These are phyloP conservation scores for Fusarium multiceps DNA, from an alignment of 2,329 filamentous ascomycete genomes.

Conservation along the genomic window DNA sequence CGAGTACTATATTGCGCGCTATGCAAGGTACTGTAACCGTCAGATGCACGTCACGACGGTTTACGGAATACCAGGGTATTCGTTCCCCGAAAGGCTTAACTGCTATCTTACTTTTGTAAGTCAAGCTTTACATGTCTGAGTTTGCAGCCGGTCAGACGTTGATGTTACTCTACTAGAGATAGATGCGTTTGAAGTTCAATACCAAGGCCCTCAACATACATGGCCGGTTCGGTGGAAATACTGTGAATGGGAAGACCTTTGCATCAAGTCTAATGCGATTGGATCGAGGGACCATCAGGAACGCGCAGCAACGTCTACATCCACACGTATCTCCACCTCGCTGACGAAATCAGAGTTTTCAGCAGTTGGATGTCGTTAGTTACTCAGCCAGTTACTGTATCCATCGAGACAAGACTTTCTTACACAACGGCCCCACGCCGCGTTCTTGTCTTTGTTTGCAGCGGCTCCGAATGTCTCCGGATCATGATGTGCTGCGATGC, in stretches of 20 bases:
- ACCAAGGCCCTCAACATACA: not conserved
- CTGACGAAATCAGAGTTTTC: constrained; percentile 35
- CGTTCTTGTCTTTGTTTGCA: constrained; percentile 18
- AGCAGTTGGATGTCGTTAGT: not conserved
- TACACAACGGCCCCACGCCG: constrained; percentile 39
- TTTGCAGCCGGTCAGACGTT: constrained; percentile 8
- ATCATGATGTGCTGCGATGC: constrained; percentile 28
- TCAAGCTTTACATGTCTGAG: constrained; percentile 4
- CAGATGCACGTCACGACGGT: constrained; percentile 32
- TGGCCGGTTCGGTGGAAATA: not conserved
- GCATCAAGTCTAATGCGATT: not conserved
- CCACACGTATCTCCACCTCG: constrained; percentile 30
- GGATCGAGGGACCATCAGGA: not conserved
- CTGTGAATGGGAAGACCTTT: not conserved
- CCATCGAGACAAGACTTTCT: constrained; percentile 9
- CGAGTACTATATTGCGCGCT: not conserved
- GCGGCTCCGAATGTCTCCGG: constrained; percentile 43
- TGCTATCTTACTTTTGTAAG: not conserved
- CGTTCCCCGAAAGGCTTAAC: constrained; percentile 23
- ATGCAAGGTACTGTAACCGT: constrained; percentile 2
- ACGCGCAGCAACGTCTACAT: constrained; percentile 21
- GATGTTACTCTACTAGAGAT: not conserved
- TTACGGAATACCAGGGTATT: constrained; percentile 3
- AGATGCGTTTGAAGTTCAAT: not conserved
- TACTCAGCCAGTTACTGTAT: too few species aligned